A percentile compares a stretch with the other conserved stretches of the same genome.
Conservation (phyloP, 179 eudicot species). For the Camellia oleifera region DNA sequence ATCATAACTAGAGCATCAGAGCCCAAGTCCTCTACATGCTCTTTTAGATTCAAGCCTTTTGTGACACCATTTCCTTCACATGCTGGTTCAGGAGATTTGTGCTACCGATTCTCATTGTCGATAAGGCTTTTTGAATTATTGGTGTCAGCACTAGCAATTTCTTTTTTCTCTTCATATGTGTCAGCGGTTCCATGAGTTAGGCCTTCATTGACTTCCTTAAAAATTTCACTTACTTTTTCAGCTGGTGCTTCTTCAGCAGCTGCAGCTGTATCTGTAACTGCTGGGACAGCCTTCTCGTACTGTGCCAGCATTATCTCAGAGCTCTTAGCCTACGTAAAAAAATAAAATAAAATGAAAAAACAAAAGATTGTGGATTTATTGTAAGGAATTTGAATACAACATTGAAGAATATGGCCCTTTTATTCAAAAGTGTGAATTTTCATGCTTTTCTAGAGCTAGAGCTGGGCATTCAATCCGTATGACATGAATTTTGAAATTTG, state of each 20-base stretch:
- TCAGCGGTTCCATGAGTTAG: neutral
- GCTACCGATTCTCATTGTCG: constrained; percentile 10
- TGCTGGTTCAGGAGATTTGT: constrained; percentile 1
- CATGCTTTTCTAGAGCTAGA: neutral
- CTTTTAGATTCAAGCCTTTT: constrained; percentile 8
- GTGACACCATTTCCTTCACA: neutral
- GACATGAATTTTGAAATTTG: too few species aligned
- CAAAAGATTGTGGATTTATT: neutral
- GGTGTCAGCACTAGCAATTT: neutral
- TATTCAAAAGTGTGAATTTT: neutral
- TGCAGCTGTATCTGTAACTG: neutral
- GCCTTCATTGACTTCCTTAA: constrained; percentile 1
- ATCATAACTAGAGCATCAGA: constrained; percentile 22
- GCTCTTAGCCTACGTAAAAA: neutral
- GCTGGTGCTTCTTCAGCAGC: constrained; percentile 8
- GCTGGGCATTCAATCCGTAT: neutral
- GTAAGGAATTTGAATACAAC: neutral
- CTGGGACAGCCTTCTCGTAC: constrained; percentile 4
- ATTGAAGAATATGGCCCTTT: neutral
- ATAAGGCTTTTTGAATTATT: constrained; percentile 4
- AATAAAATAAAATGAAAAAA: neutral
- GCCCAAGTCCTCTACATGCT: constrained; percentile 12
- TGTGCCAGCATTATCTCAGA: constrained; percentile 10
- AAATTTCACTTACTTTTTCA: neutral
- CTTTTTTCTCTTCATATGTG: constrained; percentile 11